Conservation (phyloP, 768 basidiomycete species). For the Russula vinacea region DNA sequence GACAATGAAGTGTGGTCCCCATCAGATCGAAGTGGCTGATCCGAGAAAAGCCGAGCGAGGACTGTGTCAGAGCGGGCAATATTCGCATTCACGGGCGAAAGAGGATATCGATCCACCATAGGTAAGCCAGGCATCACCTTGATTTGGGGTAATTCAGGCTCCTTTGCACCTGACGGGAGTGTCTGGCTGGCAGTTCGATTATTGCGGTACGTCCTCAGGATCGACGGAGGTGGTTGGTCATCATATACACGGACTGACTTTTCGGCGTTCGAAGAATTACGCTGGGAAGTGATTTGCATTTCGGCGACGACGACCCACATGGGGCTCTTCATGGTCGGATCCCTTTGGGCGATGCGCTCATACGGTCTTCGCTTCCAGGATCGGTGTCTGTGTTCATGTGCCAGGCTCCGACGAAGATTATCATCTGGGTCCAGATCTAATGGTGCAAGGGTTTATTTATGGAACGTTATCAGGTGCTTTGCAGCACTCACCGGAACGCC, state of each 20-base stretch:
- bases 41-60: slow-evolving; percentile 25
- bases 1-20: slow-evolving; percentile 9
- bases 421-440: not conserved
- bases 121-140: not conserved
- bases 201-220: slow-evolving; percentile 36
- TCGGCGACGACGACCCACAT: slow-evolving; percentile 26
- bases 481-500: slow-evolving; percentile 13
- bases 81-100: not conserved
- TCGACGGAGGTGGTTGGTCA: slow-evolving; percentile 44
- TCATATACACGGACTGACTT: slow-evolving; percentile 33
- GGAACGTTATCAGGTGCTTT: not conserved
- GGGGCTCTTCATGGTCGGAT: slow-evolving; percentile 17
- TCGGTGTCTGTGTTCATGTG: slow-evolving; percentile 15
- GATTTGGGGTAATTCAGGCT: not conserved
- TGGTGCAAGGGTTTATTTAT: not conserved
- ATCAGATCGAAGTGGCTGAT: slow-evolving; percentile 11
- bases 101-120: slow-evolving; percentile 1
- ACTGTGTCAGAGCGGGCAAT: slow-evolving; percentile 21
- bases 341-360: slow-evolving; percentile 26
- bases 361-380: slow-evolving; percentile 31
- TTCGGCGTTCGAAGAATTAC: slow-evolving; percentile 29
- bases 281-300: slow-evolving; percentile 28
- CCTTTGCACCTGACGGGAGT: not conserved
- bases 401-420: not conserved
- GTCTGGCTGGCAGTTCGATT: not conserved